A percentile compares a stretch with the other conserved stretches of the same genome.
Evolutionary conservation across 495 filamentous ascomycete species (phyloP).

Genomic region (Aspergillus indologenus): DNA sequence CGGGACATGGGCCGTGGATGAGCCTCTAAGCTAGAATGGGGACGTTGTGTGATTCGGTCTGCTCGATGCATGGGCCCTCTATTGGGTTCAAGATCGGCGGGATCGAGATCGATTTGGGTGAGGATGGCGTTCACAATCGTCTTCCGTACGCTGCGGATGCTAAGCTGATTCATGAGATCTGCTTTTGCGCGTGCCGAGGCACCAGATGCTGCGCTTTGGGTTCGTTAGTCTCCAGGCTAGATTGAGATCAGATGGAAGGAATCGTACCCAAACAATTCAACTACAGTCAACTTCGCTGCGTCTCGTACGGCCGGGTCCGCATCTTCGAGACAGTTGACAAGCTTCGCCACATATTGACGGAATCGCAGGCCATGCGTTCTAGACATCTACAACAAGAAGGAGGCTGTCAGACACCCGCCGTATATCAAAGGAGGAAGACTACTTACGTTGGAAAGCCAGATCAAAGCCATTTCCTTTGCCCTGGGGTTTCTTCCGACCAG

Average conservation of each 20-base stretch:
- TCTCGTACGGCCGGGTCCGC: slow-evolving; percentile 84
- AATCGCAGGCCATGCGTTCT: slow-evolving; percentile 73
- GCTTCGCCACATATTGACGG: slow-evolving; percentile 70
- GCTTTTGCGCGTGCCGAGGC: slow-evolving; percentile 81
- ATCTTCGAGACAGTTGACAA: slow-evolving; percentile 86
- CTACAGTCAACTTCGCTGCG: slow-evolving; percentile 71
- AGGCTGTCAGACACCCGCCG: slow-evolving; percentile 13
- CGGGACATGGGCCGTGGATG: background rate
- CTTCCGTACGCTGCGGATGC: slow-evolving; percentile 73
- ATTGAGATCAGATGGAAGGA: slow-evolving; percentile 8
- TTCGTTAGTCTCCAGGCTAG: slow-evolving; percentile 6
- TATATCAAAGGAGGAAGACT: slow-evolving; percentile 16
- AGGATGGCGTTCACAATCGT: slow-evolving; percentile 78
- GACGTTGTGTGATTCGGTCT: background rate
- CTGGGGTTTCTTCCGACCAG: slow-evolving; percentile 76
- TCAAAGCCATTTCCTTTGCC: slow-evolving; percentile 77
- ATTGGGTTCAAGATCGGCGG: slow-evolving; percentile 13
- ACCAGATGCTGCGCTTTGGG: slow-evolving; percentile 26
- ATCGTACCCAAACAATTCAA: slow-evolving; percentile 77
- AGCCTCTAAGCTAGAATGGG: background rate
- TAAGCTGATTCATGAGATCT: slow-evolving; percentile 79
- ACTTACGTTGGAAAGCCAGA: slow-evolving; percentile 71
- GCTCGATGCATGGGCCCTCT: background rate
- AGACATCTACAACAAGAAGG: slow-evolving; percentile 57
- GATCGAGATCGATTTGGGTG: slow-evolving; percentile 59